Base-by-base conservation (phyloP, 169 alveolate genomes). In the Cardiosporidium cionae region DNA sequence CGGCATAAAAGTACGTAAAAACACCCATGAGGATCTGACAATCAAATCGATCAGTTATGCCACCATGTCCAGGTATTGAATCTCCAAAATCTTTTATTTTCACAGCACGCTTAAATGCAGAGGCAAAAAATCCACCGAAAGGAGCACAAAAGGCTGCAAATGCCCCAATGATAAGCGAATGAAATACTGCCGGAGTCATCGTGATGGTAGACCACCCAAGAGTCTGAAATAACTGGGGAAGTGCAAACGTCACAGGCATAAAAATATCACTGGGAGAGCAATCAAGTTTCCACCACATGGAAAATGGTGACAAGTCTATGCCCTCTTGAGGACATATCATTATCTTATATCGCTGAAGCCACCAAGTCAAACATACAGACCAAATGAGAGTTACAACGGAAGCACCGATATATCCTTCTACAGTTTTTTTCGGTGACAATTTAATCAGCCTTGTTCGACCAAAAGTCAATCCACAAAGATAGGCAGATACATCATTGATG, bases 31-130 rank as follows among this genome's bases (percentile, higher is more conserved):
- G 68, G 2, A 82, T 52, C 83, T 96, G 98, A 69, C 99, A 97
- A 88, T 97, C 99, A 88, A 96, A 94, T 68, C 99, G 88, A 78
- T 97, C 99, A 25, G 98, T 95, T 32, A 97, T 82, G 7, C 99
- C 99, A 0, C 99, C 99, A 86, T 97, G 99, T 7, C 99, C 99
- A 32, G 99, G 99, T 34, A 97, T 97, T 25, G 95, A 74, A 52
- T 94, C 93, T 4, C 98, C 98, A 80, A 97, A 97, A 86, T 96
- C 99, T 90, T 97, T 97, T 52, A 97, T 94, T 70, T 92, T 91
- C 36, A 96, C 85, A 27, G 99, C 99, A 80, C 99, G 90, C 87
- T 97, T 97, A 80, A 97, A 88, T n/a, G 99, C 99, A 0, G 99
- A 94, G 6, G 99, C 99, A 66, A 97, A 94, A 82, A 97, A 97